Evolutionary conservation across 257 asterid genomes (phyloP).

Genomic region (Scutellaria barbata): DNA sequence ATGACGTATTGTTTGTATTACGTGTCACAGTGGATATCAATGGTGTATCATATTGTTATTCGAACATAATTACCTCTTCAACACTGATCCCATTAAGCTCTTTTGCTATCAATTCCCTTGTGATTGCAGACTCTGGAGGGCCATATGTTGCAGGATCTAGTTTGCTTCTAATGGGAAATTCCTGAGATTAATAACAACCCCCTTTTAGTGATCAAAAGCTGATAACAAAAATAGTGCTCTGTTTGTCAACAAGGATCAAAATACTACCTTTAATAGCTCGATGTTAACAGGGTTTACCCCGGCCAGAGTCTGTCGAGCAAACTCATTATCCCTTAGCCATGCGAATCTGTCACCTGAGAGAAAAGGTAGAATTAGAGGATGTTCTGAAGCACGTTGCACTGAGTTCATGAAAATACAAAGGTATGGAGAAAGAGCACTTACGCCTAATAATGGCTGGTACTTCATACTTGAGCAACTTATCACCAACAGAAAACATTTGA

Average conservation of each 20-base stretch:
- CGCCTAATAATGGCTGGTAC: constrained; percentile 74
- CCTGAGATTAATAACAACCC: constrained; percentile 50
- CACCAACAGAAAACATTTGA: constrained; percentile 60
- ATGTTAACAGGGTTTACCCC: constrained; percentile 87
- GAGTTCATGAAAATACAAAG: neutral
- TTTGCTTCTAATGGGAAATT: constrained; percentile 75
- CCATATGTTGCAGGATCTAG: constrained; percentile 82
- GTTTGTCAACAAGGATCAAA: constrained; percentile 18
- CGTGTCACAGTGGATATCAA: neutral
- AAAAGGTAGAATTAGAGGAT: constrained; percentile 1
- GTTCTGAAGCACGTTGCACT: neutral
- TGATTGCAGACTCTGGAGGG: constrained; percentile 78
- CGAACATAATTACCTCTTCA: constrained; percentile 58
- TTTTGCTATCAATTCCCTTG: constrained; percentile 62
- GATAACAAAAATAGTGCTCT: constrained; percentile 7
- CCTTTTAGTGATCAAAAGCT: constrained; percentile 17
- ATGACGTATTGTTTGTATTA: neutral
- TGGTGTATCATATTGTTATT: too few relatives aligned
- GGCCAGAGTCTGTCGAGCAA: constrained; percentile 84
- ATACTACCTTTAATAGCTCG: constrained; percentile 66
- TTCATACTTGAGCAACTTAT: constrained; percentile 77
- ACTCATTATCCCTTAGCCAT: constrained; percentile 86
- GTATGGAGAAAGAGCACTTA: constrained; percentile 36
- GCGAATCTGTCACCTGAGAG: constrained; percentile 80
- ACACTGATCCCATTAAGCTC: constrained; percentile 68